Evolutionary conservation across 305 asterid genomes (phyloP), one percentile per base, ranked within the genome.

Genomic region (Ruellia speciosa): DNA sequence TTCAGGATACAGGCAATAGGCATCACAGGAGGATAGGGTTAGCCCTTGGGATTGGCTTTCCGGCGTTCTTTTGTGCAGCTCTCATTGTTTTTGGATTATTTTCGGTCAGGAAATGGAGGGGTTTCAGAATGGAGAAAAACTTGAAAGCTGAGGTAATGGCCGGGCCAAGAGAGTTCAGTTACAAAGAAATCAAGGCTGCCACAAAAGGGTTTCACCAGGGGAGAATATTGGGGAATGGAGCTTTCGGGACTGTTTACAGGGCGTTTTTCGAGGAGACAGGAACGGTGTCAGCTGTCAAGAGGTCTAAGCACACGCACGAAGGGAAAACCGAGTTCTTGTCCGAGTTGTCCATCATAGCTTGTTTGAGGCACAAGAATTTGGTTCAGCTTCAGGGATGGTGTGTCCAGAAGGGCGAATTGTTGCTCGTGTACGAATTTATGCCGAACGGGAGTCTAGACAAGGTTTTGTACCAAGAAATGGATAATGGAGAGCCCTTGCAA

Each of bases 351-450:
- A 73, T 79, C 10, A 79, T 79, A 31, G 85, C 81, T 4, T 74
- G 80, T 51, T 64, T 79, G 63, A 68, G 85, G 71, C 85, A 79
- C 69, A 79, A 76, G 54, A 79, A 79, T 41, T 33, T 79, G 17
- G 85, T 79, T 7, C 85, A 70, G 58, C 79, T 79, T 14, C 80
- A 73, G 64, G 82, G 85, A 0, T 79, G 81, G 81, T 79, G 85
- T 14, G 77, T 64, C 0, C 78, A 76, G 34, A 79, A 79, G 51
- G 81, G 74, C 0, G 85, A 79, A 41, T 19, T 76, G 20, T 49
- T 78, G 58, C 84, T 78, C 14, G 84, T 78, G 3, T 78, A 78
- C 37, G 84, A 78, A 41, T 76, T 59, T 6, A 79, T 79, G 85
- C 78, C 82, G 8, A 73, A 79, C 43, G 80, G 85, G 65, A 79